These are phyloP conservation scores for Coffea canephora DNA, from an alignment of 257 asterid species.

Conservation along the genomic window DNA sequence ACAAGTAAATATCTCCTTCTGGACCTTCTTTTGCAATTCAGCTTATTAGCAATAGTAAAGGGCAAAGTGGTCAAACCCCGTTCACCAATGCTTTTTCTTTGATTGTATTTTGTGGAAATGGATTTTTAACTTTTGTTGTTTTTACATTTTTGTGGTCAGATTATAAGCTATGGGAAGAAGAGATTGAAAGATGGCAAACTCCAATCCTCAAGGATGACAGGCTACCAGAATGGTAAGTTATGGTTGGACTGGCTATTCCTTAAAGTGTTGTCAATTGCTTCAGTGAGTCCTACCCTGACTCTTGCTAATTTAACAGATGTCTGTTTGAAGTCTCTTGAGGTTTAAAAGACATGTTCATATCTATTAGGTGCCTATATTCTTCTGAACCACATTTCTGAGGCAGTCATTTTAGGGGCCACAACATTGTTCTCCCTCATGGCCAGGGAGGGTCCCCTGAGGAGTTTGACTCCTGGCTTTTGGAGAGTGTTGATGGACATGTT, in stretches of 20 bases:
- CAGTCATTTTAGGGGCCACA: too few relatives aligned
- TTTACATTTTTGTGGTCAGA: slow-evolving; percentile 44
- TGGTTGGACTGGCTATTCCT: neutral
- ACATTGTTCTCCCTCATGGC: too few relatives aligned
- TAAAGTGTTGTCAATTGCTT: slow-evolving; percentile 7
- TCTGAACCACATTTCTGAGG: neutral
- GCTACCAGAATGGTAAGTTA: slow-evolving; percentile 89
- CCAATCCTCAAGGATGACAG: slow-evolving; percentile 80
- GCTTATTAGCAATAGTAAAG: neutral
- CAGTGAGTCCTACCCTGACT: too few relatives aligned
- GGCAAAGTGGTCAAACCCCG: neutral
- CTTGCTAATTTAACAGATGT: neutral
- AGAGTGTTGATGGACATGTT: too few relatives aligned
- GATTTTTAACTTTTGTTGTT: neutral
- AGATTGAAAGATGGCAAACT: slow-evolving; percentile 95
- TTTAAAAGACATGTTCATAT: neutral
- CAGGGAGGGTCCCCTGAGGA: too few relatives aligned
- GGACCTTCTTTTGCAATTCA: slow-evolving; percentile 5
- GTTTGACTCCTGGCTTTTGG: too few relatives aligned
- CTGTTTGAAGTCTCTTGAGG: neutral
- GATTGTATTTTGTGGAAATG: neutral
- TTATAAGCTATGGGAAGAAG: slow-evolving; percentile 95
- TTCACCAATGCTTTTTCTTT: neutral
- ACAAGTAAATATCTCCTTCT: slow-evolving; percentile 60
- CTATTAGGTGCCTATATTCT: neutral